Conservation (phyloP, 192 early-diverging fungal genomes). For the Coemansia sp. region DNA sequence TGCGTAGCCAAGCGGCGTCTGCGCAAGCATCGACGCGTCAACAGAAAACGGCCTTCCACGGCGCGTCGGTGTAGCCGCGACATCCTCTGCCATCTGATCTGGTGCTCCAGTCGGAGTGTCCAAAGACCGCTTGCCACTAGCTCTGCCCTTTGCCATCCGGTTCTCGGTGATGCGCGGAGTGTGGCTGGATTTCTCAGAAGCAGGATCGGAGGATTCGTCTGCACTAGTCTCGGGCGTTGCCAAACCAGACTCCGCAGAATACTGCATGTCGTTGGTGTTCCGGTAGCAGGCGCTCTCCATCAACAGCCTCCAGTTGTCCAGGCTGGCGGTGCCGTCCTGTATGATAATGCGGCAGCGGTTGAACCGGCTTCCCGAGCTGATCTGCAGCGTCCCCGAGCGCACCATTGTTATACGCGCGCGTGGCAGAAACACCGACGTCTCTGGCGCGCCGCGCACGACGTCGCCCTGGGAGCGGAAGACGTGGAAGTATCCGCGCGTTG, state of each 20-base stretch:
- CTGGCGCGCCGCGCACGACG: slow-evolving; percentile 44
- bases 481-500: slow-evolving; percentile 48
- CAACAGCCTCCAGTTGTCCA: slow-evolving; percentile 40
- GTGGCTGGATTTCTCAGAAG: not conserved
- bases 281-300: slow-evolving; percentile 32
- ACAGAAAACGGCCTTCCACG: slow-evolving; percentile 46
- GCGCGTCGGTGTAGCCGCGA: slow-evolving; percentile 14
- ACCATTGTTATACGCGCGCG: slow-evolving; percentile 28
- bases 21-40: slow-evolving; percentile 42
- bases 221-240: slow-evolving; percentile 45
- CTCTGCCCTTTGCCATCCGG: not conserved
- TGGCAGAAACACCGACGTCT: slow-evolving; percentile 48
- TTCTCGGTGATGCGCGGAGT: slow-evolving; percentile 1
- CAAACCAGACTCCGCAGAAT: slow-evolving; percentile 8
- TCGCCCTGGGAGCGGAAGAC: slow-evolving; percentile 56
- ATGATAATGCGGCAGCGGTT: slow-evolving; percentile 45
- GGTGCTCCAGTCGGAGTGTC: not conserved
- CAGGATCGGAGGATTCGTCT: slow-evolving; percentile 21
- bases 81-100: not conserved
- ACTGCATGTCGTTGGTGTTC: not conserved
- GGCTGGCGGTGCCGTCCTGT: slow-evolving; percentile 36
- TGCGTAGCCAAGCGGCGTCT: slow-evolving; percentile 25
- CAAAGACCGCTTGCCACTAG: slow-evolving; percentile 1
- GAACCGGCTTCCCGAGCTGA: slow-evolving; percentile 41
- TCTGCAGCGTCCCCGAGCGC: slow-evolving; percentile 31